phyloP scores from a whole-genome alignment of 139 green algal species.

The Coelastrella sp. region DNA sequence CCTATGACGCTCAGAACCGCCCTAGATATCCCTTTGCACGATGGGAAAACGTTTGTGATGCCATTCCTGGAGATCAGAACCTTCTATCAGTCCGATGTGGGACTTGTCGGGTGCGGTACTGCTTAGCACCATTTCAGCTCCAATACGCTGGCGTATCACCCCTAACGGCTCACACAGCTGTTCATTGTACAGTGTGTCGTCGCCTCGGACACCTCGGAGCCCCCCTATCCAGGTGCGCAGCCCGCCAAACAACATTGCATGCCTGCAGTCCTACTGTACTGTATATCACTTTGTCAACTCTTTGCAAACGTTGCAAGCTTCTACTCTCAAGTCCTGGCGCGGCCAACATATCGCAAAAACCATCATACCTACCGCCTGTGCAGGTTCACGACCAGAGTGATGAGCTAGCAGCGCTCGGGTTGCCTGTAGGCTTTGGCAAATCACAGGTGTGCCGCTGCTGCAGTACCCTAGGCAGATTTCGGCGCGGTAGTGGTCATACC shows the following conservation, averaged over 20 bases:
- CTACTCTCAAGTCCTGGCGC: too few species aligned
- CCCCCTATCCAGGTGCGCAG: constrained; percentile 10
- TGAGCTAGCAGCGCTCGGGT: constrained; percentile 21
- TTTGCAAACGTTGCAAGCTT: too few species aligned
- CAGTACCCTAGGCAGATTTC: neutral
- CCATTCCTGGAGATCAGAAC: constrained; percentile 39
- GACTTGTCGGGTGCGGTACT: constrained; percentile 34
- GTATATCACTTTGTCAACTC: too few species aligned
- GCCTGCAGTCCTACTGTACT: too few species aligned
- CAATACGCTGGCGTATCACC: neutral
- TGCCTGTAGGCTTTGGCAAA: constrained; percentile 32
- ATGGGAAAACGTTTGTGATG: neutral
- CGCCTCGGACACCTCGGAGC: constrained; percentile 4
- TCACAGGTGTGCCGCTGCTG: neutral
- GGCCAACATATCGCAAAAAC: too few species aligned
- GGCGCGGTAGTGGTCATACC: too few species aligned
- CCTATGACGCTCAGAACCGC: constrained; percentile 11
- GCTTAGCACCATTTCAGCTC: neutral
- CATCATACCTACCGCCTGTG: neutral
- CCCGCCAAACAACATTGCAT: neutral
- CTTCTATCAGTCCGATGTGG: constrained; percentile 37
- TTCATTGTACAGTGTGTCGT: neutral
- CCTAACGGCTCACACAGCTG: neutral
- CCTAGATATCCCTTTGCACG: constrained; percentile 15
- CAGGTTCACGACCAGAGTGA: constrained; percentile 38